Evolutionary conservation across 108 stramenopile species (phyloP).

Genomic region (Licmophora abbreviata): DNA sequence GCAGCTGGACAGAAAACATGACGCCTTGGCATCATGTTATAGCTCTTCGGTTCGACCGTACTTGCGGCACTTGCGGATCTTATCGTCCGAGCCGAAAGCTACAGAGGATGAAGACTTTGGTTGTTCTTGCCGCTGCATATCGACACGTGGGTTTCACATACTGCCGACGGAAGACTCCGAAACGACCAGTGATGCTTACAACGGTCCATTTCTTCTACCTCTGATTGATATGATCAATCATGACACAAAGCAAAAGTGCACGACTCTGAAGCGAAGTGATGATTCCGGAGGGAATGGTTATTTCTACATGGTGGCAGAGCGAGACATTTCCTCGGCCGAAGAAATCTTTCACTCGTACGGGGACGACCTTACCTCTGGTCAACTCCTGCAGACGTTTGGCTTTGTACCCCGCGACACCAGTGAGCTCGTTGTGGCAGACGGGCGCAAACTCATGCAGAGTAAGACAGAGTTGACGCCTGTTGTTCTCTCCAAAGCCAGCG

Average conservation of each 20-base stretch:
- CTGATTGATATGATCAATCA: conserved; percentile 82
- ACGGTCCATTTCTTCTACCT: conserved; percentile 71
- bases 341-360: conserved; percentile 80
- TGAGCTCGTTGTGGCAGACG: too few species aligned
- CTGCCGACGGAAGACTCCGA: background rate
- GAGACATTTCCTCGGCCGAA: conserved; percentile 47
- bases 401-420: conserved; percentile 43
- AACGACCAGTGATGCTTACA: conserved; percentile 13
- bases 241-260: conserved; percentile 33
- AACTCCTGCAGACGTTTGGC: conserved; percentile 78
- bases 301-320: conserved; percentile 68
- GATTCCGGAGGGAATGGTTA: conserved; percentile 17
- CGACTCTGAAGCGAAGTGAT: conserved; percentile 41
- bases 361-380: conserved; percentile 48
- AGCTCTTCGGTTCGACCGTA: conserved; percentile 42
- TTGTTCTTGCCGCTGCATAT: conserved; percentile 58
- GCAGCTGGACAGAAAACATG: conserved; percentile 10
- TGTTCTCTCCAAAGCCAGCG: conserved; percentile 28
- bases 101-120: conserved; percentile 35
- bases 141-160: conserved; percentile 72
- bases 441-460: too few species aligned
- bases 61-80: conserved; percentile 19
- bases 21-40: conserved; percentile 34
- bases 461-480: conserved; percentile 22
- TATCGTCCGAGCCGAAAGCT: conserved; percentile 6